A percentile compares a stretch with the other conserved stretches of the same genome.
Evolutionary conservation across 805 yeast genomes (phyloP).

Genomic region (Metschnikowia vanudenii): DNA sequence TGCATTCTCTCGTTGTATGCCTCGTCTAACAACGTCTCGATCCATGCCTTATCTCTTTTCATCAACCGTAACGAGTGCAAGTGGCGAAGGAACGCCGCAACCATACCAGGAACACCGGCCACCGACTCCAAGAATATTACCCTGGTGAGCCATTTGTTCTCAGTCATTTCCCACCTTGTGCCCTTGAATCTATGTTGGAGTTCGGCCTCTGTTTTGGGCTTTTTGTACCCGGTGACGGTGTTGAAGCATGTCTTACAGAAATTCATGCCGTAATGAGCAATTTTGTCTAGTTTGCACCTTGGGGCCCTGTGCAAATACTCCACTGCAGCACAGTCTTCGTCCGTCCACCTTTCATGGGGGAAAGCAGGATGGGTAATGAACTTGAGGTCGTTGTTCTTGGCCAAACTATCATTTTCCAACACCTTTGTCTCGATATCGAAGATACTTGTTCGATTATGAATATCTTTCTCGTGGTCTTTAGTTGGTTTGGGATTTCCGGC

Average conservation of each 20-base stretch:
- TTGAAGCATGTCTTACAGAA: slow-evolving; percentile 54
- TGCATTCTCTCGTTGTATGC: slow-evolving; percentile 82
- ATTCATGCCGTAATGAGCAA: slow-evolving; percentile 49
- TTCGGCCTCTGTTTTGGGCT: slow-evolving; percentile 42
- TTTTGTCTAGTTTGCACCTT: slow-evolving; percentile 44
- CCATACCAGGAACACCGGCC: slow-evolving; percentile 82
- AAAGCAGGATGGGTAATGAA: slow-evolving; percentile 42
- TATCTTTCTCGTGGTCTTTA: no score
- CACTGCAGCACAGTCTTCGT: slow-evolving; percentile 37
- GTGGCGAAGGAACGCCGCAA: slow-evolving; percentile 70
- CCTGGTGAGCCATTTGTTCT: slow-evolving; percentile 61
- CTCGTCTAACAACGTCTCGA: slow-evolving; percentile 70
- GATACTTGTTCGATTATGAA: neutral
- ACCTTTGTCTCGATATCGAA: slow-evolving; percentile 16
- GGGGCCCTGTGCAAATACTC: slow-evolving; percentile 54
- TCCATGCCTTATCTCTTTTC: slow-evolving; percentile 69
- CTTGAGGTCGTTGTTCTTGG: slow-evolving; percentile 30
- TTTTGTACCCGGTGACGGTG: slow-evolving; percentile 60
- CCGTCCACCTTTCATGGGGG: slow-evolving; percentile 34
- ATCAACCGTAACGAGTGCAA: slow-evolving; percentile 60
- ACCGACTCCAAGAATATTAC: slow-evolving; percentile 64
- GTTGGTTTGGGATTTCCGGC: no score
- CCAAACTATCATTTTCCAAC: slow-evolving; percentile 12
- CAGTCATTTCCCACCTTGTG: slow-evolving; percentile 53
- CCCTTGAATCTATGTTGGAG: slow-evolving; percentile 31